Evolutionary conservation across 2,329 filamentous ascomycete species (phyloP), one percentile per base, ranked within the genome.

Genomic region (Sarocladium oryzae): DNA sequence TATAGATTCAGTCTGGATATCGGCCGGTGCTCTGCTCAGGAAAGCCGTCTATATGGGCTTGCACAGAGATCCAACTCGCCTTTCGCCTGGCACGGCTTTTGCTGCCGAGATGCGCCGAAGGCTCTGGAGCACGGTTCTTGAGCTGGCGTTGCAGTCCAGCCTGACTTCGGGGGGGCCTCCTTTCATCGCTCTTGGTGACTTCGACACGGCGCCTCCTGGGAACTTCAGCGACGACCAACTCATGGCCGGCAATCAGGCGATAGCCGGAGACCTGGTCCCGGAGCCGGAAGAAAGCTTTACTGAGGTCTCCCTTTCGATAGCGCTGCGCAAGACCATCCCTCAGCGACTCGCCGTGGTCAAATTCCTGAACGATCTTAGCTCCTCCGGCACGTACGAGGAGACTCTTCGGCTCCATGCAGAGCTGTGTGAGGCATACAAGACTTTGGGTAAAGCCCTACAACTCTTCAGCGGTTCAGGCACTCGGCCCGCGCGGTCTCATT

Each of bases 141-240:
- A 81, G 57, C 48, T 79, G 0, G 56, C 61, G 1, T 53, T 78
- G 0, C 72, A 74, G 26, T 66, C 72, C 1, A 74, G 74, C 38
- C 54, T 79, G 33, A 62, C 62, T 15, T 69, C 71, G 0, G 77
- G 77, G 0, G 73, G 70, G 0, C 66, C 75, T 2, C 71, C 75
- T 0, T 58, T 78, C 8, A 59, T 81, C 1, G 66, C 63, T 2
- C 52, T 69, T 0, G 57, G 64, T 2, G 72, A 77, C 26, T 80
- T 75, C 50, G 73, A 80, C 52, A 76, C 76, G 0, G 57, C 67
- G 16, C 64, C 71, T 0, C 76, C 77, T 0, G 61, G 67, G 0
- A 80, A 80, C 53, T 72, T 72, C 4, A 69, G 77, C 37, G 77
- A 81, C 50, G 72, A 74, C 0, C 68, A 78, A 26, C 64, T 78